Evolutionary conservation across 169 alveolate species (phyloP).

Genomic region (Nephromyces sp.): DNA sequence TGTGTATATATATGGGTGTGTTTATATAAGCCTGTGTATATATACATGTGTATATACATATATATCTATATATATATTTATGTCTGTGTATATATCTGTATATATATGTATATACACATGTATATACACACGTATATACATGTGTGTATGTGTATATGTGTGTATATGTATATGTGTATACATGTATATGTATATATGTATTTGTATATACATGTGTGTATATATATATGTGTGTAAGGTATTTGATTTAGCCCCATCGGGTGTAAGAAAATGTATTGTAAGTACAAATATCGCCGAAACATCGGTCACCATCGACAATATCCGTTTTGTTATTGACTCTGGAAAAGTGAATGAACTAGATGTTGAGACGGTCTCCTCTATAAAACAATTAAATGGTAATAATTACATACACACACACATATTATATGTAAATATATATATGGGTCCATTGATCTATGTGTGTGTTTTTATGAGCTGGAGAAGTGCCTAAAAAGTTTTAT

Average conservation of each 20-base stretch:
- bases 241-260: conserved; percentile 49
- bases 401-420: neutral
- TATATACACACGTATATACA: too few relatives aligned
- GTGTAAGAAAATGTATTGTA: conserved; percentile 47
- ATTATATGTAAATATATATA: conserved; percentile 29
- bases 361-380: neutral
- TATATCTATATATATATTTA: too few relatives aligned
- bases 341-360: conserved; percentile 15
- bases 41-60: too few relatives aligned
- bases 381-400: neutral
- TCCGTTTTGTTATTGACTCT: conserved; percentile 22
- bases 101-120: too few relatives aligned
- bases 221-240: conserved; percentile 20
- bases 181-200: too few relatives aligned
- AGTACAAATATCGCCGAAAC: conserved; percentile 99
- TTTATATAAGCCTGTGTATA: too few relatives aligned
- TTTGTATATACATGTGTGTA: too few relatives aligned
- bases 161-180: too few relatives aligned
- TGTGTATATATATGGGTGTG: too few relatives aligned
- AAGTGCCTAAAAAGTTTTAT: neutral
- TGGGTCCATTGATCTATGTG: neutral
- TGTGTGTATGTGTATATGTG: too few relatives aligned
- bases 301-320: conserved; percentile 9
- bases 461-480: neutral
- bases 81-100: too few relatives aligned